Conservation (phyloP, 306 rosid genomes). For the Sicyos baderoa region DNA sequence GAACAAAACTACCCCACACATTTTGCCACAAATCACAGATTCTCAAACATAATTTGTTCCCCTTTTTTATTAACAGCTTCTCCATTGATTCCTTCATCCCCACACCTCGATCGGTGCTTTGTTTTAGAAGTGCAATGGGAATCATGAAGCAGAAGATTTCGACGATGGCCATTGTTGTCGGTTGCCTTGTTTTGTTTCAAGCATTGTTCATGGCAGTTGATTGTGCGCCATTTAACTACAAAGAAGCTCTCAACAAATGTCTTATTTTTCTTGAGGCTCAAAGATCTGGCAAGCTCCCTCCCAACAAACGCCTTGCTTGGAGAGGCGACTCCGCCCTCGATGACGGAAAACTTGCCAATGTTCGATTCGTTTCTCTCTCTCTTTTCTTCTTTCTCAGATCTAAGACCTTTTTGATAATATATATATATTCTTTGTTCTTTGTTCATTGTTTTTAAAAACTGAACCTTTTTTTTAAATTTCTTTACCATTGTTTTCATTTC, state of each 20-base stretch:
- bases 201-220: constrained; percentile 30
- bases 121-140: constrained; percentile 23
- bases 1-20: not conserved
- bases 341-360: constrained; percentile 60
- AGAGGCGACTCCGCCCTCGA: constrained; percentile 81
- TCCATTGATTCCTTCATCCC: not conserved
- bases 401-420: no score
- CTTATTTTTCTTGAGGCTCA: constrained; percentile 83
- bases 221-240: constrained; percentile 39
- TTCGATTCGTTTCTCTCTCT: constrained; percentile 2
- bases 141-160: constrained; percentile 11
- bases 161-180: constrained; percentile 34
- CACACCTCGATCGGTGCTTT: not conserved
- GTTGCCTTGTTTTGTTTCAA: constrained; percentile 47
- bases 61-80: not conserved
- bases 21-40: not conserved
- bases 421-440: no score
- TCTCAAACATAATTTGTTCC: not conserved
- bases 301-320: constrained; percentile 56
- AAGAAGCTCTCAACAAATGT: constrained; percentile 77
- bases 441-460: no score
- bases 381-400: no score
- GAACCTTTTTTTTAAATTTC: no score
- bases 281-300: constrained; percentile 84
- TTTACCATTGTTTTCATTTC: no score